These are phyloP conservation scores for Xanthoparmelia taractica DNA, from an alignment of 495 filamentous ascomycete species.

Conservation along the genomic window DNA sequence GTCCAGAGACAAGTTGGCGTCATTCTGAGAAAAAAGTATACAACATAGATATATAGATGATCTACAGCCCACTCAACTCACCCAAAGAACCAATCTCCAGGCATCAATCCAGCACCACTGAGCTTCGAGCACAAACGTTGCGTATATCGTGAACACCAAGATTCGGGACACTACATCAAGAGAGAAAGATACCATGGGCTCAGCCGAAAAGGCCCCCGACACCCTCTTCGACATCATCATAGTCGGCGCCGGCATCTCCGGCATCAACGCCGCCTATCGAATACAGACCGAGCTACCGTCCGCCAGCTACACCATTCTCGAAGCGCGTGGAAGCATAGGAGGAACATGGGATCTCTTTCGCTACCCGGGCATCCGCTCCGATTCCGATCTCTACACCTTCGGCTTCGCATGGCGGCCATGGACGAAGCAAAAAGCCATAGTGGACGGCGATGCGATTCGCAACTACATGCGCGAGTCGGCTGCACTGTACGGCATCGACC, in stretches of 20 bases:
- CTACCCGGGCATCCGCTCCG: slow-evolving; percentile 15
- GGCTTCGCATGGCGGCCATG: slow-evolving; percentile 15
- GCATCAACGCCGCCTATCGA: slow-evolving; percentile 15
- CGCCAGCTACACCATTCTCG: slow-evolving; percentile 11
- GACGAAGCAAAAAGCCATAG: neutral
- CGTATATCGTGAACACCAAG: neutral
- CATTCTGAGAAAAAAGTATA: too few species aligned
- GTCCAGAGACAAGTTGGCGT: too few species aligned
- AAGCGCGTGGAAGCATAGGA: slow-evolving; percentile 10
- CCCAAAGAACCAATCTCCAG: neutral
- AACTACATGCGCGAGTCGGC: slow-evolving; percentile 9
- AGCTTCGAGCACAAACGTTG: neutral
- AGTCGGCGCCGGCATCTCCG: slow-evolving; percentile 10
- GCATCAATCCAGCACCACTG: neutral
- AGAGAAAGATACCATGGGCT: neutral
- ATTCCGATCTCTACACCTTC: slow-evolving; percentile 15
- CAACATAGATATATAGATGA: neutral
- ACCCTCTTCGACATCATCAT: slow-evolving; percentile 13
- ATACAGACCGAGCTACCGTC: slow-evolving; percentile 6
- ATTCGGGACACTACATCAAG: neutral
- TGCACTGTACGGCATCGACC: slow-evolving; percentile 4
- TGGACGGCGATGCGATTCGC: slow-evolving; percentile 10
- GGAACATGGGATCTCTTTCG: slow-evolving; percentile 15
- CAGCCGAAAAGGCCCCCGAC: neutral
- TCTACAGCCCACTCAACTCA: neutral